Evolutionary conservation across 306 rosid genomes (phyloP), one percentile per base, ranked within the genome.

Genomic region (Lagenaria siceraria): DNA sequence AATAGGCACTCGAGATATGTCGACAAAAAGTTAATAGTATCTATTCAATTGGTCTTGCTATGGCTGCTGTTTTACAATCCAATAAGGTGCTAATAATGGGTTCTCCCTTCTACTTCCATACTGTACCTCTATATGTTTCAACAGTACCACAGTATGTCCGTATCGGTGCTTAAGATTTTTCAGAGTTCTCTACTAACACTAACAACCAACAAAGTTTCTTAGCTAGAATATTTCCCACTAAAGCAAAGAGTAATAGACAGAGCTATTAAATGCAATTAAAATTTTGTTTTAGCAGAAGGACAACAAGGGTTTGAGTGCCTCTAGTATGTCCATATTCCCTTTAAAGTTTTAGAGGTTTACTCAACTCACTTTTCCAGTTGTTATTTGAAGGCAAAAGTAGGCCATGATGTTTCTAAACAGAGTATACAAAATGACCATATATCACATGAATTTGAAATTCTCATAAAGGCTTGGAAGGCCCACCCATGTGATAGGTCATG

Each of bases 401-500:
- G 69, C 38, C 79, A 38, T 76, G 38, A 27, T 76, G 42, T 75
- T 36, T 19, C 27, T 73, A 18, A 2, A 18, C 0, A 18, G 13
- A 49, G 42, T 60, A 74, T 21, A 52, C 61, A 54, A 14, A 24
- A 19, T 75, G 55, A 14, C 55, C 68, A 75, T 56, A 33, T 36
- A 43, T 21, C 68, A 76, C 78, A 70, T 56, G 24, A 35, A 48
- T 35, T 51, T 56, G 51, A 40, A 33, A 64, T 17, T 76, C 70
- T 76, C 33, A 38, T 13, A 43, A 38, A 24, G 71, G 52, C 25
- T 40, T 25, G 25, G 12, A 25, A 36, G 33, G 19, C 43, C 64
- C 51, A 48, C 33, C 56, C 79, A 60, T 76, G 79, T 76, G 79
- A 48, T 71, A 49, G 58, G 76, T 49, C 13, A 70, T 69, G 7